A percentile compares a stretch with the other conserved stretches of the same genome.
Conservation (phyloP, 164 flowering plant genomes). For the Chloranthus sessilifolius region DNA sequence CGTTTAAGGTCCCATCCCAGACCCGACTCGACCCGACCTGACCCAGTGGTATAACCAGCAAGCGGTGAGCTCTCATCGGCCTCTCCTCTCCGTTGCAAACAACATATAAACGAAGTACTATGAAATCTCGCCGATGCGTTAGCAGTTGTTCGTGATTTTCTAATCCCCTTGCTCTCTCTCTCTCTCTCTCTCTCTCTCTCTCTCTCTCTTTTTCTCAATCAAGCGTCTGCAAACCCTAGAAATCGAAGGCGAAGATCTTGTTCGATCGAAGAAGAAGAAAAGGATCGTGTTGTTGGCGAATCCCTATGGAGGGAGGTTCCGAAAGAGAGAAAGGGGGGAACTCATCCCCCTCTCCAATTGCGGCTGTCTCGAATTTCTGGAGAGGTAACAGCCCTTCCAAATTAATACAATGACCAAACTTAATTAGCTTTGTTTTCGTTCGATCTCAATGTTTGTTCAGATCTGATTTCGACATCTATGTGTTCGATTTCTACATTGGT, state of each 20-base stretch:
- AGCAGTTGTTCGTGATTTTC: too few species aligned
- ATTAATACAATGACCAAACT: too few species aligned
- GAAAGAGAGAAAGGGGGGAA: conserved; percentile 72
- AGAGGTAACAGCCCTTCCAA: conserved; percentile 47
- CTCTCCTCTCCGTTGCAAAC: too few species aligned
- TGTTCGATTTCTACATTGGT: not conserved
- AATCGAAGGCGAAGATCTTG: too few species aligned
- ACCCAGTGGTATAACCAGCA: too few species aligned
- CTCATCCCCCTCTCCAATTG: conserved; percentile 54
- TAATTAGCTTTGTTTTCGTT: not conserved
- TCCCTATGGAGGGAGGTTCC: conserved; percentile 61
- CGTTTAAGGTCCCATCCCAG: too few species aligned
- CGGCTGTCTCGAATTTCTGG: conserved; percentile 81
- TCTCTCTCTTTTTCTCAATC: conserved; percentile 1
- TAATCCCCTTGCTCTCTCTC: not conserved
- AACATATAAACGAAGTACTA: too few species aligned
- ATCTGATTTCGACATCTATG: not conserved
- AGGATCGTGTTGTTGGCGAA: too few species aligned
- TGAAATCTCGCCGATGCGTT: too few species aligned
- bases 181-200: conserved; percentile 6
- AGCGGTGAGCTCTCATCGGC: too few species aligned
- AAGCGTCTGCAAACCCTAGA: too few species aligned
- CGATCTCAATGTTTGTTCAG: not conserved
- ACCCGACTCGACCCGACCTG: too few species aligned
- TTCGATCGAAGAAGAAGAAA: conserved; percentile 6